Evolutionary conservation across 2,329 filamentous ascomycete species (phyloP), one percentile per base, ranked within the genome.

Genomic region (Nakataea oryzae): DNA sequence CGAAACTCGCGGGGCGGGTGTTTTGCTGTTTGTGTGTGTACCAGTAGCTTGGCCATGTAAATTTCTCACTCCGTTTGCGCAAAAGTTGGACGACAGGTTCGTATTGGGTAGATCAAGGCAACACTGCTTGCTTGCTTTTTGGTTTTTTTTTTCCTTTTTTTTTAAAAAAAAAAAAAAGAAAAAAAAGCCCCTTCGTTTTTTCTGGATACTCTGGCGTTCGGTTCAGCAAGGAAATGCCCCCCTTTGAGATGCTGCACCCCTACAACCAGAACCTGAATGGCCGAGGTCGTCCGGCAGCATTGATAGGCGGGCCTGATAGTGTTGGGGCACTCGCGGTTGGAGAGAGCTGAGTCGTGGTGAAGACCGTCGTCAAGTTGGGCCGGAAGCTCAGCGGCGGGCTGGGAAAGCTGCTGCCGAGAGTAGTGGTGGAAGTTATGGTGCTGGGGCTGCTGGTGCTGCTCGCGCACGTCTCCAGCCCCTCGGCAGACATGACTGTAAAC

Each of bases 201-300:
- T 17, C 24, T 54, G 11, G 21, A 55, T 60, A 54, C 34, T 41
- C 34, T 9, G 21, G 34, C 34, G 3, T 41, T 17, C 14, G 14
- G 14, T 41, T 41, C 17, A 14, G 17, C 13, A 41, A 7, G 3
- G 21, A 17, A 21, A 14, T 4, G 34, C 34, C 34, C 13, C 34
- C 34, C 14, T 17, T 14, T 41, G 17, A 41, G 17, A n/a, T n/a
- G 30, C 34, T 17, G 21, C 34, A 41, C 3, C n/a, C 54, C 56
- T 17, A 61, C 54, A 61, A 3, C 59, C 59, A 75, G 21, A 63
- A 75, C 69, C 64, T 84, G 71, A 62, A 60, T 4, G 62, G 58
- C 32, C 11, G 27, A 3, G 57, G 54, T 54, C 62, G 34, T 27
- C 26, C 57, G 11, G 27, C 62, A 3, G 54, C 58, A 21, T 56